Percentiles rank a stretch among this genome's conserved stretches.
Evolutionary conservation across 164 flowering plant species (phyloP).

Genomic region (Vitis riparia): DNA sequence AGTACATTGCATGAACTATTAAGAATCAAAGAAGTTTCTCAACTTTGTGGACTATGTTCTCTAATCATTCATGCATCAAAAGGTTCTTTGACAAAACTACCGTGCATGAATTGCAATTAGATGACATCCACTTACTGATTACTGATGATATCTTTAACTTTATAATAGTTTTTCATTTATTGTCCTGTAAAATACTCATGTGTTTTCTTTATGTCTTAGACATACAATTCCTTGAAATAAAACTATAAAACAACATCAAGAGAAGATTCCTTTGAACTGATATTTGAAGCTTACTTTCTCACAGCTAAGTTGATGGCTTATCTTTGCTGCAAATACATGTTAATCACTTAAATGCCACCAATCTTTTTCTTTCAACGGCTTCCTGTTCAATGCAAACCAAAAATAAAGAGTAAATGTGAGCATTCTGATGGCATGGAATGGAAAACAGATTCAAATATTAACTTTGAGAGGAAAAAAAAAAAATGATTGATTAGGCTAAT

Average conservation of each 20-base stretch:
- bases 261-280: background rate
- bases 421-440: background rate
- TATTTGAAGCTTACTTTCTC: background rate
- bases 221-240: background rate
- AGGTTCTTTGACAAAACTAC: no score
- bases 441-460: background rate
- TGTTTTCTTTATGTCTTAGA: background rate
- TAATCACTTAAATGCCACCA: constrained; percentile 7
- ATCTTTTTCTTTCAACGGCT: constrained; percentile 16
- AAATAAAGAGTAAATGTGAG: background rate
- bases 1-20: no score
- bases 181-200: background rate
- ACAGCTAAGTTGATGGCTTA: background rate
- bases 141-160: background rate
- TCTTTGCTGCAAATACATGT: background rate
- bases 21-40: no score
- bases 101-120: no score
- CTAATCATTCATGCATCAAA: no score
- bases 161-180: background rate
- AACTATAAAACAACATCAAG: background rate
- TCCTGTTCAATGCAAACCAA: constrained; percentile 13
- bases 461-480: no score
- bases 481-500: no score
- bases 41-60: no score
- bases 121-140: background rate